Base-by-base conservation (phyloP, 2,329 filamentous ascomycete species). In the Dichotomopilus funicola region DNA sequence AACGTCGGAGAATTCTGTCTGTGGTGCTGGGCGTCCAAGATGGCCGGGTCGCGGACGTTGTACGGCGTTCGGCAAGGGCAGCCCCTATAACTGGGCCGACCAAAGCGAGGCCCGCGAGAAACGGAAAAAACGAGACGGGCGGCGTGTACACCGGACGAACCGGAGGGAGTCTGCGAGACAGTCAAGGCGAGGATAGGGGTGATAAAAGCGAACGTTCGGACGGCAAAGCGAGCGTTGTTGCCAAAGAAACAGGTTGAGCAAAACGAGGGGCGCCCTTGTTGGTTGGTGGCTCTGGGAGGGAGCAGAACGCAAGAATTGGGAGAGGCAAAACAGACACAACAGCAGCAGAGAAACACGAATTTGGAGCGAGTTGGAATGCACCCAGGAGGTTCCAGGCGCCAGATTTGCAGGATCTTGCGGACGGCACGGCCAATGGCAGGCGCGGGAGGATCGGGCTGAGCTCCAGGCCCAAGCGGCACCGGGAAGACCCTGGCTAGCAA, bases 1-100 rank as follows among this genome's bases (percentile, higher is more conserved):
- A 45, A 63, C 59, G 49, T 55, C 61, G 57, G 61, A 59, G 44
- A 59, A 56, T 60, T 53, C 42, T 44, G 41, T 45, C 46, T 56
- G 57, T 47, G 37, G 60, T 61, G 53, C 31, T 58, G 53, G 47
- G 58, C 52, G 49, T 45, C 52, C 42, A 52, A 55, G 50, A 43
- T 27, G 19, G 56, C 38, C 51, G 49, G 53, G 54, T 52, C 52
- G 40, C 37, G 51, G 51, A 51, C 50, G 61, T 62, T 57, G 51
- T 56, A 61, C 60, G 57, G 57, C 43, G 51, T 61, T 57, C 49
- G 56, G 38, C 52, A 49, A 54, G 54, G 41, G 42, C 36, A 58
- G 58, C 61, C 61, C 61, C 59, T 64, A 59, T 64, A 59, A 56
- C 41, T 60, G 55, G 61, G 50, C 53, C 56, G 46, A 52, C 59